Conservation (phyloP, 192 early-diverging fungal species). For the Funneliformis mosseae region DNA sequence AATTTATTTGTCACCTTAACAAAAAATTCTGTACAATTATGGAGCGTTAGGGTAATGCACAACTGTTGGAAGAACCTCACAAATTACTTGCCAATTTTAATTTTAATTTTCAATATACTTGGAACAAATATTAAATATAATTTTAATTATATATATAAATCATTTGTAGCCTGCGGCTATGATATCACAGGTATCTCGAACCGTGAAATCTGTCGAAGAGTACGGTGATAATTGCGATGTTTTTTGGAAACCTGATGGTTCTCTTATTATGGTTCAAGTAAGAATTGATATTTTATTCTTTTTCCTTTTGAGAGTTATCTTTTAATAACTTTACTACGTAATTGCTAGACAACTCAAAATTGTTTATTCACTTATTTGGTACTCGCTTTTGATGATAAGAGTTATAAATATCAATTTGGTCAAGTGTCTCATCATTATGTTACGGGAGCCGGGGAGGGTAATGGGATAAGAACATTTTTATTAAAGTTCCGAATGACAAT, state of each 20-base stretch:
- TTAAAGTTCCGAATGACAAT: slow-evolving; percentile 74
- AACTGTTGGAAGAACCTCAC: not conserved
- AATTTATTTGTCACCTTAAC: slow-evolving; percentile 66
- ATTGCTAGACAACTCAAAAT: slow-evolving; percentile 61
- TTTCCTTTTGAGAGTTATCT: not conserved
- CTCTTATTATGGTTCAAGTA: slow-evolving; percentile 67
- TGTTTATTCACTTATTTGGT: slow-evolving; percentile 75
- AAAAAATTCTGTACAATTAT: slow-evolving; percentile 61
- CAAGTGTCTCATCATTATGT: slow-evolving; percentile 61
- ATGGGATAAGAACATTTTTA: slow-evolving; percentile 55
- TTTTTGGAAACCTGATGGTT: slow-evolving; percentile 75
- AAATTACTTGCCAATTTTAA: not conserved
- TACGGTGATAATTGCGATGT: slow-evolving; percentile 74
- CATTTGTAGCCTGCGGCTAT: slow-evolving; percentile 63
- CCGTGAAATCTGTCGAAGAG: slow-evolving; percentile 64
- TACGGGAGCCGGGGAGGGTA: slow-evolving; percentile 70
- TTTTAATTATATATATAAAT: not conserved
- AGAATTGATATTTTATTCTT: not conserved
- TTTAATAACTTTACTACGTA: not conserved
- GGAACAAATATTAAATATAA: not conserved
- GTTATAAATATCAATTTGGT: slow-evolving; percentile 61
- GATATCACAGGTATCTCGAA: slow-evolving; percentile 63
- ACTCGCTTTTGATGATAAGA: slow-evolving; percentile 49
- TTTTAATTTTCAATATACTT: not conserved
- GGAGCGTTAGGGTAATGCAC: slow-evolving; percentile 61